These are phyloP conservation scores for Sclerotinia borealis DNA, from an alignment of 2,329 filamentous ascomycete genomes.

Conservation along the genomic window DNA sequence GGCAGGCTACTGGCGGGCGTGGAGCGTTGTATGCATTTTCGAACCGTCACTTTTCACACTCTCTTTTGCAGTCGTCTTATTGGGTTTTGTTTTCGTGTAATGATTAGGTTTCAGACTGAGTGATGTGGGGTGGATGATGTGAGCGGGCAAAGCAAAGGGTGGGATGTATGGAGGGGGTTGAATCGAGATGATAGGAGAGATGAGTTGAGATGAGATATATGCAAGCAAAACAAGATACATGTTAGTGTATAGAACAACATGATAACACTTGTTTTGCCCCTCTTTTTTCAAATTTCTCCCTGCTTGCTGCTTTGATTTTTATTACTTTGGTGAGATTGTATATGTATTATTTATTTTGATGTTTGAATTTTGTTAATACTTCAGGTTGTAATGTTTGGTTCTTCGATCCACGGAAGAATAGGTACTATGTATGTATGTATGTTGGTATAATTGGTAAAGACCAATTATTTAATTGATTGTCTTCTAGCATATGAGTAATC, in stretches of 20 bases:
- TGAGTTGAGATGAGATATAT: constrained; percentile 6
- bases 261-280: neutral
- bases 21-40: constrained; percentile 14
- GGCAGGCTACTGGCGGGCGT: constrained; percentile 12
- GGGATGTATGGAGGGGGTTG: neutral
- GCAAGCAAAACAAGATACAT: constrained; percentile 4
- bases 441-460: too few relatives aligned
- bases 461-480: too few relatives aligned
- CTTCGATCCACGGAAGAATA: too few relatives aligned
- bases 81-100: constrained; percentile 12
- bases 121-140: neutral
- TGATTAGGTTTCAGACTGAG: constrained; percentile 7
- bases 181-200: neutral
- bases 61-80: constrained; percentile 7
- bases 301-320: neutral
- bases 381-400: too few relatives aligned
- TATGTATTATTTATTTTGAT: too few relatives aligned
- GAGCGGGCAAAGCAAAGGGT: neutral
- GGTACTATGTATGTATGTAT: too few relatives aligned
- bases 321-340: too few relatives aligned
- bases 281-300: neutral
- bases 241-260: constrained; percentile 8
- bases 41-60: constrained; percentile 7
- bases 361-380: too few relatives aligned
- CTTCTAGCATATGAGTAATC: too few relatives aligned